phyloP scores from a whole-genome alignment of 2,329 filamentous ascomycete species.

The Sphaerostilbella broomeana region DNA sequence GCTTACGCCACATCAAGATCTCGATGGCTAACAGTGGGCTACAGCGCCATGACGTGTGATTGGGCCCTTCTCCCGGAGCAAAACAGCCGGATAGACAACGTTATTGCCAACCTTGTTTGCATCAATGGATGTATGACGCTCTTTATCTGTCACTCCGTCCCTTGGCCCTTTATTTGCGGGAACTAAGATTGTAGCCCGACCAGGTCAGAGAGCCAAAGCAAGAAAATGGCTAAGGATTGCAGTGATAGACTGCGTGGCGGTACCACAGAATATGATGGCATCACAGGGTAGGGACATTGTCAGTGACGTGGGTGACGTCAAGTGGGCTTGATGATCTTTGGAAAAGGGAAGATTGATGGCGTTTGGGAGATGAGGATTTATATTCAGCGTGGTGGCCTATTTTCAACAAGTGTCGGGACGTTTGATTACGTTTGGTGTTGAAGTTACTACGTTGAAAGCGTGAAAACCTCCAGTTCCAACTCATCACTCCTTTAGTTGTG shows the following conservation, averaged over 20 bases:
- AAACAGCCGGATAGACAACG: conserved; percentile 7
- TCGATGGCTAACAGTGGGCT: conserved; percentile 6
- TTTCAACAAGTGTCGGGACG: too few relatives aligned
- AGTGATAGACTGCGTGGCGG: neutral
- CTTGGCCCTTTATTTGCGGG: conserved; percentile 2
- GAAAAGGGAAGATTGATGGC: neutral
- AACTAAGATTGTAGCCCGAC: neutral
- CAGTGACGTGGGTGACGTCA: conserved; percentile 4
- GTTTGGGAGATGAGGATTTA: too few relatives aligned
- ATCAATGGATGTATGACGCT: conserved; percentile 10
- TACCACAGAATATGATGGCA: neutral
- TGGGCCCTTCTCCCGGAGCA: conserved; percentile 2
- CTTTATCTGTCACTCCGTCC: conserved; percentile 2
- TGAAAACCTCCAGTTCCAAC: neutral
- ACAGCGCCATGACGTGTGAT: conserved; percentile 12
- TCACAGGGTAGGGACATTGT: conserved; percentile 1
- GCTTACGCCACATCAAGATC: conserved; percentile 3
- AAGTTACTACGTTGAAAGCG: neutral
- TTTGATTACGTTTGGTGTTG: conserved; percentile 3
- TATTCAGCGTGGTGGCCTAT: too few relatives aligned
- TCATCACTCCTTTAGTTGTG: neutral
- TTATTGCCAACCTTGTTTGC: conserved; percentile 10
- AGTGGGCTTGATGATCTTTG: neutral
- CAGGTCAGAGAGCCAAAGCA: conserved; percentile 1
- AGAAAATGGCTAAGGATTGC: too few relatives aligned